Conservation (phyloP, 495 filamentous ascomycete genomes). For the Aspergillus olivimuriae region DNA sequence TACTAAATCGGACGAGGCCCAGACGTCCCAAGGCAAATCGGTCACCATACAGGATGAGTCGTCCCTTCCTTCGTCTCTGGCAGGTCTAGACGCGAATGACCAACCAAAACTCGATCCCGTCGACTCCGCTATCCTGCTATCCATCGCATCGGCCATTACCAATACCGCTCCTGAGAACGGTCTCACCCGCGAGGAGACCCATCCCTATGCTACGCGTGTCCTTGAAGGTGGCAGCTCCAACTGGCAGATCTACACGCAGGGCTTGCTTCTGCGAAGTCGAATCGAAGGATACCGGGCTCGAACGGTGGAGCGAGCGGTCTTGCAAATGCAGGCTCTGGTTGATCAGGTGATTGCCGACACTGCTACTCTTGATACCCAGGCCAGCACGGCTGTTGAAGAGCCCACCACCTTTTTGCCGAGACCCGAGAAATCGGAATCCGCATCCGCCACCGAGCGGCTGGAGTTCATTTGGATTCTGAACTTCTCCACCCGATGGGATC, state of each 20-base stretch:
- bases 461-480: slow-evolving; percentile 75
- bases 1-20: slow-evolving; percentile 43
- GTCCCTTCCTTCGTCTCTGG: slow-evolving; percentile 52
- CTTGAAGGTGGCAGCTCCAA: slow-evolving; percentile 85
- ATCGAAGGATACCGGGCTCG: slow-evolving; percentile 81
- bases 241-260: slow-evolving; percentile 97
- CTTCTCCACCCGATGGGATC: slow-evolving; percentile 83
- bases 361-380: slow-evolving; percentile 32
- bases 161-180: slow-evolving; percentile 80
- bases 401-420: slow-evolving; percentile 76
- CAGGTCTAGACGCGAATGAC: slow-evolving; percentile 61
- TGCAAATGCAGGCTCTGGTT: slow-evolving; percentile 93
- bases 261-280: slow-evolving; percentile 76
- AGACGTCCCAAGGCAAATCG: slow-evolving; percentile 24
- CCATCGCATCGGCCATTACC: slow-evolving; percentile 77
- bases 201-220: slow-evolving; percentile 85
- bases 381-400: slow-evolving; percentile 17
- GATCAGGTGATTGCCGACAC: slow-evolving; percentile 95
- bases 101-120: slow-evolving; percentile 79
- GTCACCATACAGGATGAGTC: slow-evolving; percentile 43
- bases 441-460: slow-evolving; percentile 67
- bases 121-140: slow-evolving; percentile 78
- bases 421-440: slow-evolving; percentile 68
- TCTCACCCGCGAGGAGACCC: slow-evolving; percentile 83
- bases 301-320: slow-evolving; percentile 79